Percentiles rank a stretch among this genome's conserved stretches.
Evolutionary conservation across 2,329 filamentous ascomycete species (phyloP).

Genomic region (Cytospora chrysosperma): DNA sequence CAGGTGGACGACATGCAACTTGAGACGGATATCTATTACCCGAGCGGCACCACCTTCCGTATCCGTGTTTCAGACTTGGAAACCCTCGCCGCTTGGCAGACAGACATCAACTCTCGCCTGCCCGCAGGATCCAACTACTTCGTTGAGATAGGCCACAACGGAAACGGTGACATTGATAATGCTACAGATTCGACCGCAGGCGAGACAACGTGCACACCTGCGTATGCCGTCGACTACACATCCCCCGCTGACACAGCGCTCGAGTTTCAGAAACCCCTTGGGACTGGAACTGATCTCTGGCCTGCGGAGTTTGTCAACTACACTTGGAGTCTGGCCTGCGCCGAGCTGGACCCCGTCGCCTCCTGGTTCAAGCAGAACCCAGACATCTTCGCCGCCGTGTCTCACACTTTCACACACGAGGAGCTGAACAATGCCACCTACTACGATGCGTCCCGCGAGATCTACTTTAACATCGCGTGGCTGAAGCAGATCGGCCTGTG

Average conservation of each 20-base stretch:
- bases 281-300: constrained; percentile 51
- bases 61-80: constrained; percentile 47
- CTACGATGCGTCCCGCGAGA: constrained; percentile 54
- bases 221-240: constrained; percentile 43
- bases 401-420: constrained; percentile 62
- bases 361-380: constrained; percentile 57
- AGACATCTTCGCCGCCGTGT: constrained; percentile 57
- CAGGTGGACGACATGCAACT: constrained; percentile 65
- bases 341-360: constrained; percentile 48
- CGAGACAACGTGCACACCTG: constrained; percentile 40
- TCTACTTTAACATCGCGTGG: constrained; percentile 61
- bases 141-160: constrained; percentile 55
- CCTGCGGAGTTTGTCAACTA: constrained; percentile 51
- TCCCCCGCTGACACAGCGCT: constrained; percentile 45
- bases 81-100: constrained; percentile 44
- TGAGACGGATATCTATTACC: constrained; percentile 48
- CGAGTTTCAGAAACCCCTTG: constrained; percentile 47
- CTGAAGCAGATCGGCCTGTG: constrained; percentile 52
- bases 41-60: constrained; percentile 48
- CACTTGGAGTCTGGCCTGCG: constrained; percentile 49
- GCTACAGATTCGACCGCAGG: constrained; percentile 50
- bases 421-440: constrained; percentile 61
- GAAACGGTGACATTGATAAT: constrained; percentile 48
- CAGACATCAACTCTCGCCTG: constrained; percentile 45
- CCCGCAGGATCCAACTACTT: constrained; percentile 51